These are phyloP conservation scores for Colletotrichum viniferum DNA, from an alignment of 2,329 filamentous ascomycete genomes.

Conservation along the genomic window DNA sequence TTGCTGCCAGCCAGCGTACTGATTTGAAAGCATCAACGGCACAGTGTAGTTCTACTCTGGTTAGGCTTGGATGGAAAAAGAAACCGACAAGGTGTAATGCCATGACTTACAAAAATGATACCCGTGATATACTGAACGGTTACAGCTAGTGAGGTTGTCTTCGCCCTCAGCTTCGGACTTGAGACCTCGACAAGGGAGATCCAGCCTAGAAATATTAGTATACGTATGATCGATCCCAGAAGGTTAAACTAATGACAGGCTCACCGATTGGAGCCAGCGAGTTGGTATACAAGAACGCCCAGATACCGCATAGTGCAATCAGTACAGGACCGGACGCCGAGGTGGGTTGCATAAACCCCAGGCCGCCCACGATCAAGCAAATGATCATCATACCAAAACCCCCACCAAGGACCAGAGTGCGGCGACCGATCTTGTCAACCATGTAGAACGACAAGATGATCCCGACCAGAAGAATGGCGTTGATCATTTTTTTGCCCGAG, in stretches of 20 bases:
- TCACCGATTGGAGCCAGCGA: background rate
- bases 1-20: background rate
- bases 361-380: background rate
- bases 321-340: conserved; percentile 15
- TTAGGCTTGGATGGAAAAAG: background rate
- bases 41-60: background rate
- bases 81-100: fast-evolving
- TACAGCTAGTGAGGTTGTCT: background rate
- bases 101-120: background rate
- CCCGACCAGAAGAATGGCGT: conserved; percentile 11
- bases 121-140: background rate
- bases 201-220: background rate
- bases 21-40: background rate
- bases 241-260: background rate
- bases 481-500: conserved; percentile 23
- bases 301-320: conserved; percentile 4
- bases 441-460: conserved; percentile 22
- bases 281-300: background rate
- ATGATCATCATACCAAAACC: background rate
- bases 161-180: background rate
- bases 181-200: background rate
- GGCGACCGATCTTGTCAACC: conserved; percentile 24
- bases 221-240: fast-evolving
- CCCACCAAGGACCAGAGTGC: background rate
- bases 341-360: background rate